Conservation (phyloP, 1,139 yeast species). For the Geotrichum restrictum region DNA sequence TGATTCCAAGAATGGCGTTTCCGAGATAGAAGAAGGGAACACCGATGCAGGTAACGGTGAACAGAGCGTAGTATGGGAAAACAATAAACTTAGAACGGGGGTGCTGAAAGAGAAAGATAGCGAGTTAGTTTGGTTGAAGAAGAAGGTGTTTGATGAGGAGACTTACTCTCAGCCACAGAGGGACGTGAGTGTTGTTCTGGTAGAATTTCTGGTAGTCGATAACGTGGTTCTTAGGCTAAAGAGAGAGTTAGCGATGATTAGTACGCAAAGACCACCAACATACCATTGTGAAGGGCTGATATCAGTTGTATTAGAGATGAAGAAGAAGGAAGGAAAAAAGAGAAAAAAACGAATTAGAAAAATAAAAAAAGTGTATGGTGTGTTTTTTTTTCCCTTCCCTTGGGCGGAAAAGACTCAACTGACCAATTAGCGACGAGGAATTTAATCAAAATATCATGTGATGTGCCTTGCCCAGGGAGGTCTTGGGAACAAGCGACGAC, state of each 20-base stretch:
- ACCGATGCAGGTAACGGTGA: conserved; percentile 62
- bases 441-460: neutral
- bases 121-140: neutral
- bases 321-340: neutral
- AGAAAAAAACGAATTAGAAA: neutral
- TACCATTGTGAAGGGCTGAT: conserved; percentile 8
- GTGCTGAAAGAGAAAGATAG: conserved; percentile 21
- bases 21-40: conserved; percentile 72
- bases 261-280: no score
- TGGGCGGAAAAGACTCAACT: neutral
- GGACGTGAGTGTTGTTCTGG: conserved; percentile 39
- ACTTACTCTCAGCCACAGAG: conserved; percentile 40
- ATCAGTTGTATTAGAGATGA: neutral
- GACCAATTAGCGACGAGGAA: neutral
- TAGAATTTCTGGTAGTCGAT: conserved; percentile 40
- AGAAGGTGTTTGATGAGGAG: no score
- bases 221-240: conserved; percentile 34
- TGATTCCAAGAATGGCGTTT: conserved; percentile 50
- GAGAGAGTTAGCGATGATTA: neutral
- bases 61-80: conserved; percentile 86
- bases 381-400: neutral
- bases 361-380: neutral
- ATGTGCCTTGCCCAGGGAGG: neutral
- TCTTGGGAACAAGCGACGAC: neutral
- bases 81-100: conserved; percentile 72